Conservation (phyloP, 345 rosid species). For the Fremontodendron californicum region DNA sequence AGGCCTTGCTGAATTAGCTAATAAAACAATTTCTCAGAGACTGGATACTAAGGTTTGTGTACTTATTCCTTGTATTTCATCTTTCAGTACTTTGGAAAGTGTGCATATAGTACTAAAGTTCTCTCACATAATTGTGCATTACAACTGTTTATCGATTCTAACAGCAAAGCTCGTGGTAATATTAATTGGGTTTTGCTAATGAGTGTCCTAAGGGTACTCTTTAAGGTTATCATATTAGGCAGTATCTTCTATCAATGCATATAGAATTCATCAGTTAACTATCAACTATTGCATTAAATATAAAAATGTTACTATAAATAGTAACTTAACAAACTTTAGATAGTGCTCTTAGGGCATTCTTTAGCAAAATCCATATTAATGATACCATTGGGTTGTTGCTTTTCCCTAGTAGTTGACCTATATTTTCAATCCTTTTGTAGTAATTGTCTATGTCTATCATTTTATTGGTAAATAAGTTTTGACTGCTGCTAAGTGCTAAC, state of each 20-base stretch:
- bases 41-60: slow-evolving; percentile 46
- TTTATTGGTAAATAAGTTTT: background rate
- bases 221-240: background rate
- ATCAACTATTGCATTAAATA: background rate
- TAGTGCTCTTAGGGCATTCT: background rate
- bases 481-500: slow-evolving; percentile 23
- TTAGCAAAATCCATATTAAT: background rate
- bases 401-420: background rate
- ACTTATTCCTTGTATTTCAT: slow-evolving; percentile 9
- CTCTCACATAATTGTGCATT: background rate
- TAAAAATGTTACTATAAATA: background rate
- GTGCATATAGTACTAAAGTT: background rate
- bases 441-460: background rate
- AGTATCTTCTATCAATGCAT: background rate
- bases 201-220: background rate
- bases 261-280: background rate
- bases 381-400: background rate
- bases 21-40: slow-evolving; percentile 27
- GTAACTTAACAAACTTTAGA: background rate
- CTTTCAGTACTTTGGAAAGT: background rate
- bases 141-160: background rate
- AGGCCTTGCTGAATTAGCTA: slow-evolving; percentile 36
- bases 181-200: background rate
- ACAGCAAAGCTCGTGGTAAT: background rate
- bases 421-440: background rate